Conservation (phyloP, 2,329 filamentous ascomycete species). For the Bipolaris gigantea region DNA sequence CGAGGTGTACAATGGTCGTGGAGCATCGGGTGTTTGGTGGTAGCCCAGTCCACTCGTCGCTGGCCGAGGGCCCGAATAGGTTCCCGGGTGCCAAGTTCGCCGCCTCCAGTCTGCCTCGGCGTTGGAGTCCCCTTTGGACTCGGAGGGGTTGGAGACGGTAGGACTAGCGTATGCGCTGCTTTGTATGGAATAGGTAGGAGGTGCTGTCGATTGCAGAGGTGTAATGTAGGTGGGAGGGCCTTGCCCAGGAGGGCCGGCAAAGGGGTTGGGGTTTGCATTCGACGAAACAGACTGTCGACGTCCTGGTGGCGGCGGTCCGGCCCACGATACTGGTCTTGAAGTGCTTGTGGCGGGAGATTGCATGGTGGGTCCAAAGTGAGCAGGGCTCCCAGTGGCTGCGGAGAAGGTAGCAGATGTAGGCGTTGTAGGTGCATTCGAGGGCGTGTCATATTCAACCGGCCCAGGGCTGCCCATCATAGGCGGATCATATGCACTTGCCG, state of each 20-base stretch:
- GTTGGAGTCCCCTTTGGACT: constrained; percentile 67
- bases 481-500: constrained; percentile 65
- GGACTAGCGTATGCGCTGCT: constrained; percentile 68
- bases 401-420: constrained; percentile 84
- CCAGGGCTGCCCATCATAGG: constrained; percentile 65
- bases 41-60: constrained; percentile 74
- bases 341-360: constrained; percentile 73
- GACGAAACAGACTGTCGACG: constrained; percentile 84
- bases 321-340: constrained; percentile 73
- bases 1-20: constrained; percentile 59
- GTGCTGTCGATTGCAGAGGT: constrained; percentile 59
- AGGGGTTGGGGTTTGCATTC: constrained; percentile 69
- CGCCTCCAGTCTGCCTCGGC: constrained; percentile 78
- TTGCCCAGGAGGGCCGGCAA: constrained; percentile 66
- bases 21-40: constrained; percentile 69
- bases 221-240: constrained; percentile 61
- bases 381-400: constrained; percentile 72
- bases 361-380: constrained; percentile 66
- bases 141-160: constrained; percentile 63
- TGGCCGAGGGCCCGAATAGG: constrained; percentile 60
- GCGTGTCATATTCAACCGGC: constrained; percentile 62
- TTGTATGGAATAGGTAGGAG: constrained; percentile 57
- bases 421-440: constrained; percentile 75
- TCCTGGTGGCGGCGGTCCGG: constrained; percentile 66
- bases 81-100: constrained; percentile 89